Base-by-base conservation (phyloP, 148 eudicot genomes). In the Diospyros kaki region DNA sequence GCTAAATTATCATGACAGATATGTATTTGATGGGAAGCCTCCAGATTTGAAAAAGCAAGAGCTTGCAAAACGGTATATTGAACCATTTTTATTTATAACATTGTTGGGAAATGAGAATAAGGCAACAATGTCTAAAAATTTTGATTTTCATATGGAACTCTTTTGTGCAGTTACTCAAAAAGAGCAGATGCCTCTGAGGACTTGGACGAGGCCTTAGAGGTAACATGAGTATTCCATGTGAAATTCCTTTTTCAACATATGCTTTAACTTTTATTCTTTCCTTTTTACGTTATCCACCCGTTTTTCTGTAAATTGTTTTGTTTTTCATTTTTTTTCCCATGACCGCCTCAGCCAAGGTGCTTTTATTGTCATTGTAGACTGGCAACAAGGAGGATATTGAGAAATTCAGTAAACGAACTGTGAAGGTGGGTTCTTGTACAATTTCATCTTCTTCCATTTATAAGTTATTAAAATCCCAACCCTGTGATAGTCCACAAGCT, bases 21-120 rank as follows among this genome's bases (percentile, higher is more conserved):
- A 95, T 75, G 98, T 95, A 50, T 95, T 95, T 74, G 99, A 95
- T 79, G 99, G 99, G n/a, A 73, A 87, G 78, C 99, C 99, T 63
- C 99, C 99, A 45, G 98, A 93, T 68, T 80, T 95, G 86, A 95
- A 95, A 90, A 91, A 89, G 72, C 93, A 95, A 86, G 99, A 95
- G 87, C 94, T 95, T 87, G 98, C 98, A 42, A 93, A 93, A 78
- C 93, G 99, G 99, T 95, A 89, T 72, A 41, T 73, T 69, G 4
- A 62, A 46, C 69, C 66, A 53, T 8, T 28, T 50, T 6, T 54
- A 51, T 28, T 17, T 60, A 18, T 18, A 55, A 14, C 8, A 50
- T 40, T 12, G 39, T 46, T 68, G 3, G 17, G 46, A 46, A 14
- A 10, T 6, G 4, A 12, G 15, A 52, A 8, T 77, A 63, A 61